Conservation (phyloP, 2,329 filamentous ascomycete genomes). For the Trichophyton schoenleinii region DNA sequence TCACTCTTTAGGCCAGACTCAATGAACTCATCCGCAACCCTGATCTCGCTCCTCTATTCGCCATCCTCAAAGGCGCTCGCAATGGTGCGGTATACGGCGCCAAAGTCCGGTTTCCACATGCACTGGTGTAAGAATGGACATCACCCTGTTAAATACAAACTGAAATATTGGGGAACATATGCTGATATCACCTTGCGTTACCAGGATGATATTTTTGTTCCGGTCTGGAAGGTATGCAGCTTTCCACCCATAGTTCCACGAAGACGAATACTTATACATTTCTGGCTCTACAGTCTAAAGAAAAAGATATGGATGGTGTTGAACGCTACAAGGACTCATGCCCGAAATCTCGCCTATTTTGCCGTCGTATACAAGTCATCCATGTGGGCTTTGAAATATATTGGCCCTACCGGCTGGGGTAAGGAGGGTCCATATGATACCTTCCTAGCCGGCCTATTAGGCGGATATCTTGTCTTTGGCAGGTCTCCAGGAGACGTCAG, state of each 20-base stretch:
- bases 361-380: slow-evolving; percentile 78
- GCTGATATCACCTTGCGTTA: slow-evolving; percentile 7
- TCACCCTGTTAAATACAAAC: not conserved
- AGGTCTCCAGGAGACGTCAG: slow-evolving; percentile 66
- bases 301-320: slow-evolving; percentile 69
- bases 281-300: slow-evolving; percentile 40
- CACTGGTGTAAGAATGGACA: slow-evolving; percentile 54
- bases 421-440: slow-evolving; percentile 64
- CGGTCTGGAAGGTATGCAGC: slow-evolving; percentile 63
- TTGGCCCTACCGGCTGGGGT: slow-evolving; percentile 29
- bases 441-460: slow-evolving; percentile 74
- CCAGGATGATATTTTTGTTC: slow-evolving; percentile 91
- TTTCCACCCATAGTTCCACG: too few species aligned
- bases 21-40: slow-evolving; percentile 73
- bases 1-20: slow-evolving; percentile 45
- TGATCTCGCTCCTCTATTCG: slow-evolving; percentile 69
- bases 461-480: slow-evolving; percentile 89
- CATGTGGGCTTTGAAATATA: slow-evolving; percentile 61
- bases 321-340: slow-evolving; percentile 79
- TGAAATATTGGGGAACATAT: slow-evolving; percentile 10
- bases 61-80: slow-evolving; percentile 80
- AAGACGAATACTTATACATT: slow-evolving; percentile 8
- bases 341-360: slow-evolving; percentile 81
- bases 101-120: slow-evolving; percentile 97
- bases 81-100: slow-evolving; percentile 95